Evolutionary conservation across 2,329 filamentous ascomycete genomes (phyloP).

Genomic region (Endoconidiophora polonica): DNA sequence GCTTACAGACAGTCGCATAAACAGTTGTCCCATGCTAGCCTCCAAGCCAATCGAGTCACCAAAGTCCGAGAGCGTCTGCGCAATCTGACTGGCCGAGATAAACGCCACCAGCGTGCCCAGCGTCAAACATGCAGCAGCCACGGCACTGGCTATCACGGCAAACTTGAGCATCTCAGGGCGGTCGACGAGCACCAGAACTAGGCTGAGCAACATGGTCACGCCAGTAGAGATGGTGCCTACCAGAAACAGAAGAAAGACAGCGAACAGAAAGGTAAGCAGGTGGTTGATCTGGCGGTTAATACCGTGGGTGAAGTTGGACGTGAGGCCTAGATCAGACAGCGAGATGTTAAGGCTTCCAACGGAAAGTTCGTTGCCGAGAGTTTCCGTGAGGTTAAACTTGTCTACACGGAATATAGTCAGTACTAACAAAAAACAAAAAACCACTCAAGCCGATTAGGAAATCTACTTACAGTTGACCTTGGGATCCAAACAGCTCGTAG

Average conservation of each 20-base stretch:
- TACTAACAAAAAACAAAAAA: background rate
- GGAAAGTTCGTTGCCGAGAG: conserved; percentile 30
- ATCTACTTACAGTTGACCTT: conserved; percentile 23
- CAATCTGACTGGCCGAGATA: conserved; percentile 25
- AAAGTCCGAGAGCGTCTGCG: conserved; percentile 25
- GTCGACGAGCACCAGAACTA: conserved; percentile 10
- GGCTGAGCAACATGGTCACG: conserved; percentile 22
- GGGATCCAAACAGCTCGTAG: conserved; percentile 28
- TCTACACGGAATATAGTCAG: conserved; percentile 14
- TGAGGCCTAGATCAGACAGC: conserved; percentile 29
- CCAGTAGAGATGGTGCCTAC: conserved; percentile 27
- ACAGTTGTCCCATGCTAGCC: conserved; percentile 26
- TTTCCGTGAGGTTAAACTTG: conserved; percentile 29
- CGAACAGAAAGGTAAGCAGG: conserved; percentile 32
- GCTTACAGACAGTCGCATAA: conserved; percentile 31
- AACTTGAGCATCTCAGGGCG: conserved; percentile 6
- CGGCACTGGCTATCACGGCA: conserved; percentile 24
- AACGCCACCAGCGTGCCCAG: conserved; percentile 29
- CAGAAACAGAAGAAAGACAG: conserved; percentile 32
- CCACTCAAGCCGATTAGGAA: background rate
- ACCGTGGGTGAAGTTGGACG: conserved; percentile 17
- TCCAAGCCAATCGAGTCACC: conserved; percentile 29
- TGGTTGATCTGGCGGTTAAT: conserved; percentile 31
- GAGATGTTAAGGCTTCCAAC: conserved; percentile 29
- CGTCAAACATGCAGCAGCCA: conserved; percentile 23